Conservation (phyloP, 192 early-diverging fungal species). For the Backusella liffmaniae region DNA sequence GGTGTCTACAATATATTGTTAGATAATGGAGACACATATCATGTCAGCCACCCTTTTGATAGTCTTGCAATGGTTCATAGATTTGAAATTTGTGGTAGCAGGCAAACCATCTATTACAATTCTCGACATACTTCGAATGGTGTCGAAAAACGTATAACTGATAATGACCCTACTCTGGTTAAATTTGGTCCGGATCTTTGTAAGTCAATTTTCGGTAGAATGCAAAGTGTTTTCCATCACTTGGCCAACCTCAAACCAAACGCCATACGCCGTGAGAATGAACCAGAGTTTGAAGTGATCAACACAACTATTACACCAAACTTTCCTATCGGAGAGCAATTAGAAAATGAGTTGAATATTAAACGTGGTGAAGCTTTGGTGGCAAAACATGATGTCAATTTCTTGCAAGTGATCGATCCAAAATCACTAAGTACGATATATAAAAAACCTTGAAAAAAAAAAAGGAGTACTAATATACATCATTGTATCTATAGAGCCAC, state of each 20-base stretch:
- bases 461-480: not conserved
- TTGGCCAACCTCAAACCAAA: slow-evolving; percentile 17
- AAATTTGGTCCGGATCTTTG: slow-evolving; percentile 39
- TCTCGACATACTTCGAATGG: slow-evolving; percentile 35
- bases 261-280: slow-evolving; percentile 7
- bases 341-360: slow-evolving; percentile 25
- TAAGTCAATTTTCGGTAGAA: slow-evolving; percentile 33
- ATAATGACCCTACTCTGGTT: slow-evolving; percentile 30
- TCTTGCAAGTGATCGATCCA: slow-evolving; percentile 28
- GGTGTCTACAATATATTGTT: slow-evolving; percentile 31
- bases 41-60: slow-evolving; percentile 37
- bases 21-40: slow-evolving; percentile 31
- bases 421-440: slow-evolving; percentile 24
- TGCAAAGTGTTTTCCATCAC: slow-evolving; percentile 31
- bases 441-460: no score
- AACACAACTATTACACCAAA: slow-evolving; percentile 39
- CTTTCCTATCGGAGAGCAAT: slow-evolving; percentile 26
- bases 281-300: slow-evolving; percentile 36
- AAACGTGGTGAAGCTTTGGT: slow-evolving; percentile 23
- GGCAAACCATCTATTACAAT: slow-evolving; percentile 17
- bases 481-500: slow-evolving; percentile 18
- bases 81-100: slow-evolving; percentile 27
- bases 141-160: slow-evolving; percentile 25
- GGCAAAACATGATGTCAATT: slow-evolving; percentile 39
- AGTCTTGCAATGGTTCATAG: slow-evolving; percentile 35